These are phyloP conservation scores for Chalara sp. DNA, from an alignment of 2,329 filamentous ascomycete species.

Conservation along the genomic window DNA sequence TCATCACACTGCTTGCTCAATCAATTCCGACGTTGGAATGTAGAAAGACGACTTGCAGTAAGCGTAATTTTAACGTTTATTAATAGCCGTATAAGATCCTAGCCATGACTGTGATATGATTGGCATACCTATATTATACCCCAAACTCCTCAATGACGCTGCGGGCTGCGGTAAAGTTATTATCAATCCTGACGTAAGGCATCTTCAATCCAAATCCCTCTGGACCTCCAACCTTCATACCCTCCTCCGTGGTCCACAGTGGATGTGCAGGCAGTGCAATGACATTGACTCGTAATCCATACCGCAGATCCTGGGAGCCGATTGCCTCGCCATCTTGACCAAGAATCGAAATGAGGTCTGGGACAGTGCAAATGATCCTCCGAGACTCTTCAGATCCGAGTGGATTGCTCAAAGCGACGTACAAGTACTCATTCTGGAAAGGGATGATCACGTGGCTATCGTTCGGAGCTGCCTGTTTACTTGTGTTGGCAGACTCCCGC, in stretches of 20 bases:
- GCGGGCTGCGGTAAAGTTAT: no score
- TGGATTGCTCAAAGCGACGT: conserved; percentile 31
- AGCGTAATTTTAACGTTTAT: no score
- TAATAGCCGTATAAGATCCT: no score
- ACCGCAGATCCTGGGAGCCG: conserved; percentile 47
- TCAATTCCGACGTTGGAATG: no score
- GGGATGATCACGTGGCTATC: conserved; percentile 53
- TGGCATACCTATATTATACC: no score
- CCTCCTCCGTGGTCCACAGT: conserved; percentile 49
- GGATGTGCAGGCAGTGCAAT: conserved; percentile 36
- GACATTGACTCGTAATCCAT: conserved; percentile 44
- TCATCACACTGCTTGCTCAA: no score
- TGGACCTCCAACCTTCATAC: conserved; percentile 43
- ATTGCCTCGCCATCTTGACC: conserved; percentile 42
- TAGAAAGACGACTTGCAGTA: no score
- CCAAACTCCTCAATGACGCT: no score
- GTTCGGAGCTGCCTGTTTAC: conserved; percentile 24
- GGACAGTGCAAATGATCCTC: conserved; percentile 32
- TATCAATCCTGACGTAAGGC: no score
- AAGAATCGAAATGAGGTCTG: conserved; percentile 41
- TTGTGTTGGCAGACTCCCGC: background rate
- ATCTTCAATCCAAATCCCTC: conserved; percentile 4
- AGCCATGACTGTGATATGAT: no score
- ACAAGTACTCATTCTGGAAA: conserved; percentile 70
- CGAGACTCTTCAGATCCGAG: conserved; percentile 26